Conservation (phyloP, 2,329 filamentous ascomycete genomes). For the Colletotrichum abscissum region DNA sequence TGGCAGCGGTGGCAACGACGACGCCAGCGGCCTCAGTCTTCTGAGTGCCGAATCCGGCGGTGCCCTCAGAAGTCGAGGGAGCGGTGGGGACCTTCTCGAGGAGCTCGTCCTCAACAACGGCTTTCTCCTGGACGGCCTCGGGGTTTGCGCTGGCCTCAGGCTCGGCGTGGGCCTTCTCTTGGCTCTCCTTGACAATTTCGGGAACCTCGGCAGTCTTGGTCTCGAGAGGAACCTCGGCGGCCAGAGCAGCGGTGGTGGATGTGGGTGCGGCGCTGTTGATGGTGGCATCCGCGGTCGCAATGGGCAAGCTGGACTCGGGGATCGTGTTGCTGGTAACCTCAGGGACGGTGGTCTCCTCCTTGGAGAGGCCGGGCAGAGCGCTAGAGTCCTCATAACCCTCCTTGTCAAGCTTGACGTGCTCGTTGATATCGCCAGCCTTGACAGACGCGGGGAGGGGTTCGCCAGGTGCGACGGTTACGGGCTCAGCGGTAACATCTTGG, state of each 20-base stretch:
- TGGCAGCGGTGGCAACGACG: constrained; percentile 47
- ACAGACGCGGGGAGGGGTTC: constrained; percentile 82
- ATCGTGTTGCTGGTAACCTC: constrained; percentile 73
- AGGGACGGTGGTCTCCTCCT: constrained; percentile 53
- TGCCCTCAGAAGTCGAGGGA: constrained; percentile 67
- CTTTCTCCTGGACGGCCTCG: constrained; percentile 77
- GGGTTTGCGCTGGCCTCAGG: constrained; percentile 77
- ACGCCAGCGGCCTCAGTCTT: constrained; percentile 61
- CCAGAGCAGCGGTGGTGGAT: constrained; percentile 76
- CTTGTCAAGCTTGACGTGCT: constrained; percentile 81
- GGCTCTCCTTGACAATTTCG: constrained; percentile 77
- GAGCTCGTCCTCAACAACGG: constrained; percentile 76
- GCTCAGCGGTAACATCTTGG: constrained; percentile 76
- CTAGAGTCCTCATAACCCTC: constrained; percentile 88
- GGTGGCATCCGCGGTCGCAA: constrained; percentile 57
- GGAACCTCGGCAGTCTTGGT: constrained; percentile 64
- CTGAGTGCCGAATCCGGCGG: constrained; percentile 61
- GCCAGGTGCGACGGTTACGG: constrained; percentile 81
- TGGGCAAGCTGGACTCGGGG: constrained; percentile 84
- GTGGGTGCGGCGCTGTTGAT: constrained; percentile 65
- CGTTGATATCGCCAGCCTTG: constrained; percentile 75
- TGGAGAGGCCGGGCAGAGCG: constrained; percentile 65
- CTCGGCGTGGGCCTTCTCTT: constrained; percentile 70
- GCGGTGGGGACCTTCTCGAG: constrained; percentile 73
- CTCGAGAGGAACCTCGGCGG: constrained; percentile 75